phyloP scores from a whole-genome alignment of 1,284 basidiomycete genomes.

The Trametes pubescens region DNA sequence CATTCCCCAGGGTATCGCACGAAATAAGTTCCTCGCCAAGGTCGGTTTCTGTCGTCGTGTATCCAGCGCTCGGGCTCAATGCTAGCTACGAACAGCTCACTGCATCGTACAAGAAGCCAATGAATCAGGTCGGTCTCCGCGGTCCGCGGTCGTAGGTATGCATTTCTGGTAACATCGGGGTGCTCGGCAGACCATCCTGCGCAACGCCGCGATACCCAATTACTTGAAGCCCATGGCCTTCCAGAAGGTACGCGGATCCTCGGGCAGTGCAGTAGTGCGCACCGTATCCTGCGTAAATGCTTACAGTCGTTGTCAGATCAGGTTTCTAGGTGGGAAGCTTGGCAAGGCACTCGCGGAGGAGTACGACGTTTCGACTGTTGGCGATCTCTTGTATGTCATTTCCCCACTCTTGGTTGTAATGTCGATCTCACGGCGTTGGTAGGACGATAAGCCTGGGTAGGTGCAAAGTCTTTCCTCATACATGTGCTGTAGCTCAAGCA shows the following conservation, averaged over 20 bases:
- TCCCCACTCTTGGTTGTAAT: background rate
- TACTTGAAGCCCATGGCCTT: slow-evolving; percentile 87
- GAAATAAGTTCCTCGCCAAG: slow-evolving; percentile 96
- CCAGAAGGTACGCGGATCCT: slow-evolving; percentile 70
- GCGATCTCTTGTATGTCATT: slow-evolving; percentile 78
- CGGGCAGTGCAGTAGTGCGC: background rate
- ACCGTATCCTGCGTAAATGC: background rate
- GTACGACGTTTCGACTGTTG: slow-evolving; percentile 89
- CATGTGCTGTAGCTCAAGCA: slow-evolving; percentile 28
- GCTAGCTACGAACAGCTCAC: slow-evolving; percentile 62
- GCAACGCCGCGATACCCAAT: slow-evolving; percentile 82
- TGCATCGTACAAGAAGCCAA: slow-evolving; percentile 91
- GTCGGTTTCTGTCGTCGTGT: slow-evolving; percentile 47
- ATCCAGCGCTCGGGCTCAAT: background rate
- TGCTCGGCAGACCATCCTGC: slow-evolving; percentile 74
- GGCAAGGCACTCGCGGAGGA: slow-evolving; percentile 88
- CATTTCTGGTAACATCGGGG: background rate
- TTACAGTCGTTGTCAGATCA: slow-evolving; percentile 65
- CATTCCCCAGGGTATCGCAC: slow-evolving; percentile 77
- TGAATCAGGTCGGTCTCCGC: slow-evolving; percentile 69
- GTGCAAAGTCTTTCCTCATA: slow-evolving; percentile 35
- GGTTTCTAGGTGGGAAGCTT: slow-evolving; percentile 95
- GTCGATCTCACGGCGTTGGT: background rate
- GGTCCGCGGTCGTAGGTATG: background rate
- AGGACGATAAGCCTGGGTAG: slow-evolving; percentile 28